Percentiles rank a stretch among this genome's conserved stretches.
Evolutionary conservation across 768 basidiomycete species (phyloP).

Genomic region (Sporobolomyces phaffii): DNA sequence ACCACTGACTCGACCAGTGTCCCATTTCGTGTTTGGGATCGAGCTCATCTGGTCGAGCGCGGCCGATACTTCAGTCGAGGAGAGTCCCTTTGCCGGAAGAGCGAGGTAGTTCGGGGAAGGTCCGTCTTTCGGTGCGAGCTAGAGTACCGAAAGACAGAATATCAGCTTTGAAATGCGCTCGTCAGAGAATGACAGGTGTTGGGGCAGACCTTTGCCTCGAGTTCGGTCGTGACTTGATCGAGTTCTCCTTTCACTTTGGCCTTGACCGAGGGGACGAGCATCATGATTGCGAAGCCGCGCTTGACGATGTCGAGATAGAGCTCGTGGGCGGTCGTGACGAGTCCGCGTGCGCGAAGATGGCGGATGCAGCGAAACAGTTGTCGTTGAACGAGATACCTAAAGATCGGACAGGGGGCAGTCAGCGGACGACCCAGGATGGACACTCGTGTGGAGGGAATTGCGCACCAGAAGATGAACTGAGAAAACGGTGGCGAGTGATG

Average conservation of each 20-base stretch:
- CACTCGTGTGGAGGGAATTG: too few relatives aligned
- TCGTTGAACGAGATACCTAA: constrained; percentile 26
- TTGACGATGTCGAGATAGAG: constrained; percentile 20
- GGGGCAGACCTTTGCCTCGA: constrained; percentile 30
- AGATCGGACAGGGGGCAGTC: too few relatives aligned
- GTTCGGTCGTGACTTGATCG: constrained; percentile 23
- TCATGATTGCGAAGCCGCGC: constrained; percentile 16
- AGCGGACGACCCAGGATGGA: too few relatives aligned
- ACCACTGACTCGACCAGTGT: constrained; percentile 29
- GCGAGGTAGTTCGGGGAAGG: not conserved
- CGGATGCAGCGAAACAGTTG: not conserved
- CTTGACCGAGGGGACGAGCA: constrained; percentile 14
- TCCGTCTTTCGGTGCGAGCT: constrained; percentile 19
- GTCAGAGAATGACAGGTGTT: too few relatives aligned
- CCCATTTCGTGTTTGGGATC: constrained; percentile 36
- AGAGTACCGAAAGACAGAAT: not conserved
- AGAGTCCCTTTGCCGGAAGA: constrained; percentile 18
- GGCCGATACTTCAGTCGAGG: not conserved
- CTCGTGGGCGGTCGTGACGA: constrained; percentile 13
- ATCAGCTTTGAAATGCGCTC: too few relatives aligned
- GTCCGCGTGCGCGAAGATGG: constrained; percentile 24
- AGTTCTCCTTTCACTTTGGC: constrained; percentile 33
- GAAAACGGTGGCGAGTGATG: not conserved
- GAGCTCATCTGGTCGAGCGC: constrained; percentile 16
- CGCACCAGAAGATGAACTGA: constrained; percentile 32